phyloP scores from a whole-genome alignment of 495 filamentous ascomycete species.

The Neurospora tetrasperma region DNA sequence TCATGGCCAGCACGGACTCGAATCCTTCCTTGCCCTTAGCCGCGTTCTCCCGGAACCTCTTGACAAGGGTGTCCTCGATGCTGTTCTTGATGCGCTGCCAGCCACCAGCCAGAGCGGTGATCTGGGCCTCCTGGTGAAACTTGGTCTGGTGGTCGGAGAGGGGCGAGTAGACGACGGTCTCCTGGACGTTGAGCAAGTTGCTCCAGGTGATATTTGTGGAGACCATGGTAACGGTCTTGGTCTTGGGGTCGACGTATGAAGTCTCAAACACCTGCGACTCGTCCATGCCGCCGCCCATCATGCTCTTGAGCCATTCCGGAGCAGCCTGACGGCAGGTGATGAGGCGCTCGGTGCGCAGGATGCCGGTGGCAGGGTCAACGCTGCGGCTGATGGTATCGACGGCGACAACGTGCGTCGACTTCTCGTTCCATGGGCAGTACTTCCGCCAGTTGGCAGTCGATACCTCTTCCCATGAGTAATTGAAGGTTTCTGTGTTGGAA shows the following conservation, averaged over 20 bases:
- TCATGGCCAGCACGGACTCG: conserved; percentile 89
- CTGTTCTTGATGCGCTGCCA: conserved; percentile 92
- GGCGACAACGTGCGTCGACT: conserved; percentile 83
- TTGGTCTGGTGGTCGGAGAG: conserved; percentile 54
- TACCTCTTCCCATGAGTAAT: conserved; percentile 97
- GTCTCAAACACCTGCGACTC: conserved; percentile 87
- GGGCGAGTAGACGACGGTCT: conserved; percentile 79
- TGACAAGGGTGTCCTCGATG: conserved; percentile 85
- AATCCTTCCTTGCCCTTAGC: conserved; percentile 82
- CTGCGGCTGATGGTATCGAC: conserved; percentile 81
- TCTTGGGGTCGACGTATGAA: conserved; percentile 76
- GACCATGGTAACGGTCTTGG: conserved; percentile 86
- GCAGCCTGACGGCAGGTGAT: conserved; percentile 89
- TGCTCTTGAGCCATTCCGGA: conserved; percentile 71
- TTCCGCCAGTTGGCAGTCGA: conserved; percentile 99
- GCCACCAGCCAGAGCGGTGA: conserved; percentile 88
- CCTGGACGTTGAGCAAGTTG: conserved; percentile 77
- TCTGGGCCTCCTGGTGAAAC: conserved; percentile 80
- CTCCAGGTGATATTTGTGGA: conserved; percentile 83
- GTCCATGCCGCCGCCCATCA: conserved; percentile 56
- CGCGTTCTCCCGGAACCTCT: conserved; percentile 85
- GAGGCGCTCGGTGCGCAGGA: conserved; percentile 90
- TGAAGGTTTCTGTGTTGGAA: conserved; percentile 73
- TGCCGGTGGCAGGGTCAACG: conserved; percentile 74
- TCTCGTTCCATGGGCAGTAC: conserved; percentile 97